Base-by-base conservation (phyloP, 495 filamentous ascomycete genomes). In the Platismatia glauca region DNA sequence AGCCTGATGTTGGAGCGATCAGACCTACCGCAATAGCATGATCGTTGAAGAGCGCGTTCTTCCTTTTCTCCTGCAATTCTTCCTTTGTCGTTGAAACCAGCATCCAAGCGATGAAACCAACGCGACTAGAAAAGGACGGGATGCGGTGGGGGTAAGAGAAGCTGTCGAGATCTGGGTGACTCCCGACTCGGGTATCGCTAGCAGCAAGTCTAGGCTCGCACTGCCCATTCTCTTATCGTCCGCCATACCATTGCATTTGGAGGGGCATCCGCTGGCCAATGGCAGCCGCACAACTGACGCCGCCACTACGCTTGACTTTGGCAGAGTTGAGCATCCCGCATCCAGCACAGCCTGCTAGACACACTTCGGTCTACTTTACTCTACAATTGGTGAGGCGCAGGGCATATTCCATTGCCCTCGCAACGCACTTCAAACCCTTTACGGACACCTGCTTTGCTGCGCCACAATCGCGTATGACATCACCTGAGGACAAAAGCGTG, bases 241-340 rank as follows among this genome's bases (percentile, higher is more conserved):
- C n/a, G n/a, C n/a, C n/a, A n/a, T n/a, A n/a, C n/a, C n/a, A 58
- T 58, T 41, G 56, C 56, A 38, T 38, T 58, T 37, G 22, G 56
- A 58, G 34, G 56, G 35, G 34, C 56, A 41, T 58, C 56, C 56
- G 41, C 35, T 41, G 35, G 35, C 56, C 56, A 58, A 58, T 58
- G 56, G 29, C 35, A 41, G 20, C 11, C 22, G 35, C 7, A 27
- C 22, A 58, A 41, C 24, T 41, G 56, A 24, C 35, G 27, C n/a
- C n/a, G n/a, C n/a, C n/a, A n/a, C n/a, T n/a, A 27, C 16, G 5
- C 20, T 1, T 7, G 33, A 16, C 34, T 27, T 15, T 38, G 0
- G 11, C 34, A 11, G n/a, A 9, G 7, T 27, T 39, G 15, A 43
- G 39, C n/a, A n/a, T n/a, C n/a, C n/a, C n/a, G 39, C 39, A 20